Conservation (phyloP, 192 early-diverging fungal genomes). For the Backusella morwellensis region DNA sequence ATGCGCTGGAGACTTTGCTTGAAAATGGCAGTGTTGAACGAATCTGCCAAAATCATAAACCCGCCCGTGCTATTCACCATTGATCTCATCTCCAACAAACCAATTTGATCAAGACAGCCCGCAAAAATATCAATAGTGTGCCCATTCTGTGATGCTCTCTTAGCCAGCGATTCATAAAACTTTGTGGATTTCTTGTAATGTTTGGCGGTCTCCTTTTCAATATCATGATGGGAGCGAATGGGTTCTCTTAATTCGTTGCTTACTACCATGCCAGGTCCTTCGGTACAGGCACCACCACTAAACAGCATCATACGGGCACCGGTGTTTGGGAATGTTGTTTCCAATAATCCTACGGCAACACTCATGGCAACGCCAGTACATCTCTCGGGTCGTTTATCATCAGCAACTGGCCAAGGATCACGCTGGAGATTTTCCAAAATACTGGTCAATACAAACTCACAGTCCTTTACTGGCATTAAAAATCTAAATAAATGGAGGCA, state of each 20-base stretch:
- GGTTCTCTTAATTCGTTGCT: constrained; percentile 88
- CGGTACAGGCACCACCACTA: constrained; percentile 87
- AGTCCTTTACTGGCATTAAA: constrained; percentile 89
- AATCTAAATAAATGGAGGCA: constrained; percentile 50
- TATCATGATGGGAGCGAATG: constrained; percentile 97
- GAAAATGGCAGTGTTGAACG: constrained; percentile 94
- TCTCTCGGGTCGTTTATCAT: constrained; percentile 86
- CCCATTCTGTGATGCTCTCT: constrained; percentile 83
- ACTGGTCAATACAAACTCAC: constrained; percentile 93
- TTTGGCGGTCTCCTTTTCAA: constrained; percentile 92
- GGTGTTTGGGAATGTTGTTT: constrained; percentile 89
- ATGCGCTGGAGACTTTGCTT: constrained; percentile 96
- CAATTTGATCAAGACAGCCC: constrained; percentile 97
- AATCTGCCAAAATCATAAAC: constrained; percentile 92
- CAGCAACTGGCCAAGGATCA: constrained; percentile 94
- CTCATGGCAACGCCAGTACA: constrained; percentile 95
- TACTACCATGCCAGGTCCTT: constrained; percentile 96
- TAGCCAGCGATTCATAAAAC: constrained; percentile 91
- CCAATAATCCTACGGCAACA: constrained; percentile 90
- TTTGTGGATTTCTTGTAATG: constrained; percentile 93
- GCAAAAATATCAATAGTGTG: constrained; percentile 96
- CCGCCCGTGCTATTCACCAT: constrained; percentile 90
- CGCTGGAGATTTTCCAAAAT: constrained; percentile 96
- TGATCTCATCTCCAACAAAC: constrained; percentile 94
- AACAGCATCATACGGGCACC: constrained; percentile 94